Evolutionary conservation across 345 rosid species (phyloP).

Genomic region (Eucalyptus caleyi): DNA sequence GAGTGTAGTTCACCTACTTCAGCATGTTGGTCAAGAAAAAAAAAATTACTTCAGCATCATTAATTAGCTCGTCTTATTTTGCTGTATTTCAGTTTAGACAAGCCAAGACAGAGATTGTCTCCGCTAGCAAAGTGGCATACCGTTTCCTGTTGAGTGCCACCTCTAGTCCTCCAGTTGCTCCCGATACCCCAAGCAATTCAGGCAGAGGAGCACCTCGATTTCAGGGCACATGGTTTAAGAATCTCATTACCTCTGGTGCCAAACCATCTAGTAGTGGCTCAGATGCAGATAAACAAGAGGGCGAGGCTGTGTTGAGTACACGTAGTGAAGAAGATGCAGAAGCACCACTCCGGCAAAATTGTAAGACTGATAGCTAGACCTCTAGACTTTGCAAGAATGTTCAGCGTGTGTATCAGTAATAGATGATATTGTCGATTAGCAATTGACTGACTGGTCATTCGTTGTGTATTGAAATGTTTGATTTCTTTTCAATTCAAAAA

Average conservation of each 20-base stretch:
- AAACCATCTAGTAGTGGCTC: constrained; percentile 46
- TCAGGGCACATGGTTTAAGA: constrained; percentile 78
- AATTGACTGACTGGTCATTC: neutral
- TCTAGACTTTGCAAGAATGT: neutral
- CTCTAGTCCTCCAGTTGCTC: constrained; percentile 12
- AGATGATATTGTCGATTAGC: neutral
- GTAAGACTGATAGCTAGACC: neutral
- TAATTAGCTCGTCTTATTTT: neutral
- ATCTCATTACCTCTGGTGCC: constrained; percentile 44
- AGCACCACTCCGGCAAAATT: neutral
- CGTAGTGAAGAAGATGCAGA: neutral
- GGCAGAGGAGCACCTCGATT: constrained; percentile 48
- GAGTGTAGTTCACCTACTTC: neutral
- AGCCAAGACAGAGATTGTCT: constrained; percentile 88
- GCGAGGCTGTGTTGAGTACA: constrained; percentile 14
- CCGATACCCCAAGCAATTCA: constrained; percentile 46
- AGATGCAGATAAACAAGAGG: constrained; percentile 15
- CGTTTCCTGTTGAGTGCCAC: constrained; percentile 63
- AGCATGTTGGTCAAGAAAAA: neutral
- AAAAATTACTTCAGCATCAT: neutral
- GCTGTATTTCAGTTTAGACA: constrained; percentile 60
- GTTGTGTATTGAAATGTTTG: constrained; percentile 9
- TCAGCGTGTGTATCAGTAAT: neutral
- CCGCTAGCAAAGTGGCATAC: constrained; percentile 97
- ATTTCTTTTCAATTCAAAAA: neutral